Conservation (phyloP, 2,329 filamentous ascomycete genomes). For the Rhinocladiella similis region DNA sequence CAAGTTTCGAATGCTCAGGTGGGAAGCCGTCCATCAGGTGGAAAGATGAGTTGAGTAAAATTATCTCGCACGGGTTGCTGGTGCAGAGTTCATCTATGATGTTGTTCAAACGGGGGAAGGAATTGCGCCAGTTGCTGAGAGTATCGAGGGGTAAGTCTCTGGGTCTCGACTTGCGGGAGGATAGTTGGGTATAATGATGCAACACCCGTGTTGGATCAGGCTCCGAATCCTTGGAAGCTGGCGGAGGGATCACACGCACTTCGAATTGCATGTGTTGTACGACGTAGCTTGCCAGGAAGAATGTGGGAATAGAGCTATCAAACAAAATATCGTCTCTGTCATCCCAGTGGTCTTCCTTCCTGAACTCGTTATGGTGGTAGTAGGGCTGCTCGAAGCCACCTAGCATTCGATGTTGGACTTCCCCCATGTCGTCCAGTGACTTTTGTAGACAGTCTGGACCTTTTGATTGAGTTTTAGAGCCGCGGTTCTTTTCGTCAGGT, state of each 20-base stretch:
- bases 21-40: constrained; percentile 47
- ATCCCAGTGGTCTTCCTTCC: constrained; percentile 4
- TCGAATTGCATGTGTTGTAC: constrained; percentile 42
- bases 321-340: background rate
- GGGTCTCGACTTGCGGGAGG: constrained; percentile 33
- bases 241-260: constrained; percentile 47
- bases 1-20: constrained; percentile 41
- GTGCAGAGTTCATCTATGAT: constrained; percentile 37
- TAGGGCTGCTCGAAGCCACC: background rate
- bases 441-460: constrained; percentile 25
- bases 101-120: constrained; percentile 42
- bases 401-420: constrained; percentile 11
- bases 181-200: constrained; percentile 46
- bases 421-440: constrained; percentile 26
- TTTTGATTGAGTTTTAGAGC: constrained; percentile 1
- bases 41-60: constrained; percentile 45
- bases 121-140: constrained; percentile 40
- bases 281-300: constrained; percentile 1
- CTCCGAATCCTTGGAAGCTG: constrained; percentile 19
- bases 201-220: constrained; percentile 38
- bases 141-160: constrained; percentile 42
- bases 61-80: constrained; percentile 42
- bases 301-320: background rate
- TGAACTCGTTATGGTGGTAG: background rate
- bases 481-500: constrained; percentile 7